Evolutionary conservation across 768 basidiomycete genomes (phyloP), one percentile per base, ranked within the genome.

Genomic region (Amanita fuliginea): DNA sequence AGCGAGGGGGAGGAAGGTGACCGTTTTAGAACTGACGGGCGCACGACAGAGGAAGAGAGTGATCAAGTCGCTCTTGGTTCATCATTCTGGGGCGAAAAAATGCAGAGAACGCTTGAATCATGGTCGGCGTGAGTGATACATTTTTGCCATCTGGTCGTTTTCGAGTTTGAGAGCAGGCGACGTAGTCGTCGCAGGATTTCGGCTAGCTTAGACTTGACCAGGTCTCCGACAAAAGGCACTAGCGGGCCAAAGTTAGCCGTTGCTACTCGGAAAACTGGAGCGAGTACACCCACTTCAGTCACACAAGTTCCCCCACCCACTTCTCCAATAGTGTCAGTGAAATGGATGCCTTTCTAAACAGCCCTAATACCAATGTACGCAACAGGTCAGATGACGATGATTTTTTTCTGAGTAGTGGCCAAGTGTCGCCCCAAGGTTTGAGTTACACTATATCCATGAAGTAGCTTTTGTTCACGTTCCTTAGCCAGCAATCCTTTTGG

Each of bases 381-480:
- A 22, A 40, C n/a, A 43, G 33, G n/a, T 42, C 41, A 24, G 49
- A 45, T 32, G 70, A 67, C 6, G 83, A 85, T 16, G 83, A 83
- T 11, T 80, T 83, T 11, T 64, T 81, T n/a, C 63, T 83, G 44
- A 88, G 86, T 60, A 88, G 86, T 57, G 85, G 84, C 0, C 86
- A 86, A 58, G 77, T 73, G 1, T 90, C 86, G 21, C 84, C 86
- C 5, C 66, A 76, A 53, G 80, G 85, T 82, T 61, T 57, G 11
- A 51, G 47, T 7, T 47, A 48, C 19, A 46, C 19, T 13, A 8
- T 14, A 39, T 4, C 42, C 5, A 52, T 51, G 50, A 46, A 55
- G 56, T 41, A 54, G 55, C 9, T 60, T 57, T 32, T 26, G 33
- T 21, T n/a, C 37, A 32, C 32, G 14, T 44, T 37, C 19, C 18